Percentiles rank a stretch among this genome's conserved stretches.
phyloP scores from a whole-genome alignment of 371 early-diverging fungal species.

The Quaeritorhiza haematococci region DNA sequence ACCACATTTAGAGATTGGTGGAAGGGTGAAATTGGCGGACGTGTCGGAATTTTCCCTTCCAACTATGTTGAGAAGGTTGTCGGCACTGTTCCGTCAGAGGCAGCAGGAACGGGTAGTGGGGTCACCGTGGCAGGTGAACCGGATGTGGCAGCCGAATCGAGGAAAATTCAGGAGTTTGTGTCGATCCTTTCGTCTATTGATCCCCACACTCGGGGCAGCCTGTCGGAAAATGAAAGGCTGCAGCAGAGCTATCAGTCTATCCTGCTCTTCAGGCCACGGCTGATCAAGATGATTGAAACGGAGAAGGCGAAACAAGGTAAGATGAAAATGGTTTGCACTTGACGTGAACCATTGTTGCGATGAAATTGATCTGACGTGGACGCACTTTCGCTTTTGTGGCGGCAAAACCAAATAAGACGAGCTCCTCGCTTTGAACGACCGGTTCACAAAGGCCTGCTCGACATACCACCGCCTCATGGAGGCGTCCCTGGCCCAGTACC shows the following conservation, averaged over 20 bases:
- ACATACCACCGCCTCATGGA: constrained; percentile 42
- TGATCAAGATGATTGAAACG: constrained; percentile 72
- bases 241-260: constrained; percentile 66
- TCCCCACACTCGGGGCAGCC: constrained; percentile 72
- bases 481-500: neutral
- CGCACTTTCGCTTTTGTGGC: too few species aligned
- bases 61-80: constrained; percentile 72
- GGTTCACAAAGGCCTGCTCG: constrained; percentile 30
- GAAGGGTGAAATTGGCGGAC: constrained; percentile 73
- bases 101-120: constrained; percentile 1
- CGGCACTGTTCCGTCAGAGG: neutral
- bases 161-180: constrained; percentile 73
- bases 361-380: too few species aligned
- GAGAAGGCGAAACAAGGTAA: constrained; percentile 74
- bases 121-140: constrained; percentile 7
- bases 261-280: constrained; percentile 68
- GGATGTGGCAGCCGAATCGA: constrained; percentile 64
- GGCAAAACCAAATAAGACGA: too few species aligned
- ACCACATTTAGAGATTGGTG: constrained; percentile 88
- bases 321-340: too few species aligned
- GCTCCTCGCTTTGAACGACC: constrained; percentile 25
- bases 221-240: constrained; percentile 81
- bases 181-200: constrained; percentile 69
- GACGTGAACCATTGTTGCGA: too few species aligned
- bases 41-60: constrained; percentile 79